phyloP scores from a whole-genome alignment of 164 flowering plant genomes.

The Aristolochia contorta region DNA sequence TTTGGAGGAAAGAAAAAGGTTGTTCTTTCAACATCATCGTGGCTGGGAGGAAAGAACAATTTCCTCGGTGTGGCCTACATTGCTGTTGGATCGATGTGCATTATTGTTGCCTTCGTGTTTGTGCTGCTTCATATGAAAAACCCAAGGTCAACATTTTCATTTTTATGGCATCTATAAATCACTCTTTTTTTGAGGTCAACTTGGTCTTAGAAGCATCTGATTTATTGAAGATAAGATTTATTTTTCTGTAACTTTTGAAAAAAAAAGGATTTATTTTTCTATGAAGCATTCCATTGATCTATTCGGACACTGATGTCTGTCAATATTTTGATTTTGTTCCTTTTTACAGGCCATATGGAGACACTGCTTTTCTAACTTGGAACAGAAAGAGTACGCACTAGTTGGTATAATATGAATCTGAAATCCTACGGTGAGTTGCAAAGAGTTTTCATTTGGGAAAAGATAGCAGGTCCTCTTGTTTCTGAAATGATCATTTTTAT shows the following conservation, averaged over 20 bases:
- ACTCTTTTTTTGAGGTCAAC: not conserved
- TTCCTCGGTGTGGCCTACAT: constrained; percentile 68
- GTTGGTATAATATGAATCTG: no score
- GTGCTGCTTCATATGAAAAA: constrained; percentile 54
- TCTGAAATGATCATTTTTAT: no score
- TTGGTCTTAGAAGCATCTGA: not conserved
- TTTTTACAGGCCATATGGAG: constrained; percentile 44
- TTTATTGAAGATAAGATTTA: not conserved
- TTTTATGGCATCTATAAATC: not conserved
- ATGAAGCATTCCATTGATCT: not conserved
- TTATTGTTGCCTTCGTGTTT: constrained; percentile 49
- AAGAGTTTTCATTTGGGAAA: no score
- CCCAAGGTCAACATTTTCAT: constrained; percentile 35
- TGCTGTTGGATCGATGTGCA: constrained; percentile 42
- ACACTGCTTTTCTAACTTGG: constrained; percentile 24
- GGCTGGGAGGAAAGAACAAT: constrained; percentile 82
- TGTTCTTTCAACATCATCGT: constrained; percentile 67
- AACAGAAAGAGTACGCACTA: constrained; percentile 4
- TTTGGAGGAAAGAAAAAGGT: constrained; percentile 76
- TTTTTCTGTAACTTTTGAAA: no score
- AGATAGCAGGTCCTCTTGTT: no score
- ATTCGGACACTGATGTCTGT: not conserved
- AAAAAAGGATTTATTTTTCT: no score
- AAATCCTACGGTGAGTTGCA: no score
- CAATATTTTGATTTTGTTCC: not conserved